Percentiles rank a stretch among this genome's conserved stretches.
Conservation (phyloP, 2,329 filamentous ascomycete species). For the Arthrinium puccinioides region DNA sequence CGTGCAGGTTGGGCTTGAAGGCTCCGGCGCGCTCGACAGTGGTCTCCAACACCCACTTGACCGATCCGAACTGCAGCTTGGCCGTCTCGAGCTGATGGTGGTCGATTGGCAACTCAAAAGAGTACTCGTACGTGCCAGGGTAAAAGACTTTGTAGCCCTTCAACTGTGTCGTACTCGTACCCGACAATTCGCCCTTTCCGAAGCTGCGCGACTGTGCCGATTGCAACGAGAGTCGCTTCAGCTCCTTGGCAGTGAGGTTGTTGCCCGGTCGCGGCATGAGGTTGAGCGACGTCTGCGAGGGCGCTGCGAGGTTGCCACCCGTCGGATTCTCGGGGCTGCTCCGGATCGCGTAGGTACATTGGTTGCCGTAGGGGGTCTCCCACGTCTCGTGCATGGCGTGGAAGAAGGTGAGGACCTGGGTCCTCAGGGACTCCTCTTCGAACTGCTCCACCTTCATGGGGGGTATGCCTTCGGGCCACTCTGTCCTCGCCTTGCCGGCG, state of each 20-base stretch:
- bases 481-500: constrained; percentile 75
- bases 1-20: constrained; percentile 82
- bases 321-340: constrained; percentile 26
- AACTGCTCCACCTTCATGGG: constrained; percentile 76
- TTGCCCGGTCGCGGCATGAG: constrained; percentile 19
- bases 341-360: constrained; percentile 49
- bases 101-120: constrained; percentile 85
- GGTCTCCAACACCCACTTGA: constrained; percentile 83
- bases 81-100: constrained; percentile 85
- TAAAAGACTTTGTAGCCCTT: constrained; percentile 84
- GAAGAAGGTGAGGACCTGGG: constrained; percentile 88
- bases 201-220: constrained; percentile 81
- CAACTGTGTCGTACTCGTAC: constrained; percentile 48
- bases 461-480: constrained; percentile 95
- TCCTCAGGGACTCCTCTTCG: constrained; percentile 80
- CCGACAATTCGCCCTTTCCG: constrained; percentile 65
- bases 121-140: constrained; percentile 59
- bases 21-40: constrained; percentile 79
- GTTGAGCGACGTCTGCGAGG: constrained; percentile 23
- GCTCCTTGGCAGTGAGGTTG: constrained; percentile 39
- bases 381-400: constrained; percentile 62
- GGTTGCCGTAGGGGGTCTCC: constrained; percentile 56
- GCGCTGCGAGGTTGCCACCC: constrained; percentile 24
- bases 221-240: constrained; percentile 68
- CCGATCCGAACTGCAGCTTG: constrained; percentile 75